Evolutionary conservation across 345 rosid genomes (phyloP).

Genomic region (Eucalyptus curtisii): DNA sequence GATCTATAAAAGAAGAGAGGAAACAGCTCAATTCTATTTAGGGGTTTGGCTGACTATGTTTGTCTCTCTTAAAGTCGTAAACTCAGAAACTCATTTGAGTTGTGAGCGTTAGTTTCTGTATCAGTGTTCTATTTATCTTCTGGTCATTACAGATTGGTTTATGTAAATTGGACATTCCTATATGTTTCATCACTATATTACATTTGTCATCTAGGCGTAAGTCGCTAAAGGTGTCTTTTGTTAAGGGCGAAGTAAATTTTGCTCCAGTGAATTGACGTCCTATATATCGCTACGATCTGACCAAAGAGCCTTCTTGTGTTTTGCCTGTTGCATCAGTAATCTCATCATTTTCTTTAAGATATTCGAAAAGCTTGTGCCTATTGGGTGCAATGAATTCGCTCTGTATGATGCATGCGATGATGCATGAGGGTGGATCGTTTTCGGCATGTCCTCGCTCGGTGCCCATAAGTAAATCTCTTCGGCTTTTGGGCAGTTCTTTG

Average conservation of each 20-base stretch:
- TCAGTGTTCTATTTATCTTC: not conserved
- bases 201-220: not conserved
- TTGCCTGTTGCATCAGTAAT: not conserved
- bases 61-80: not conserved
- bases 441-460: not conserved
- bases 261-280: not conserved
- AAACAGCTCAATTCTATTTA: conserved; percentile 22
- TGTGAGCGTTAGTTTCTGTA: not conserved
- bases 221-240: not conserved
- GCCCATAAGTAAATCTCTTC: not conserved
- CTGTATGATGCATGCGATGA: not conserved
- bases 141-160: not conserved
- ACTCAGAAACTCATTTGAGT: not conserved
- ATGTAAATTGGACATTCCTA: not conserved
- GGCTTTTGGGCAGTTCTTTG: not conserved
- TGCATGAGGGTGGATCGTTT: not conserved
- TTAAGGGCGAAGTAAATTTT: not conserved
- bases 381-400: not conserved
- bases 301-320: not conserved
- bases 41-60: not conserved
- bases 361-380: not conserved
- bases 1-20: conserved; percentile 73
- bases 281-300: not conserved
- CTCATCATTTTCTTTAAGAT: not conserved
- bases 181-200: not conserved